Base-by-base conservation (phyloP, 2,329 filamentous ascomycete genomes). In the Rhinocladiella mackenziei region DNA sequence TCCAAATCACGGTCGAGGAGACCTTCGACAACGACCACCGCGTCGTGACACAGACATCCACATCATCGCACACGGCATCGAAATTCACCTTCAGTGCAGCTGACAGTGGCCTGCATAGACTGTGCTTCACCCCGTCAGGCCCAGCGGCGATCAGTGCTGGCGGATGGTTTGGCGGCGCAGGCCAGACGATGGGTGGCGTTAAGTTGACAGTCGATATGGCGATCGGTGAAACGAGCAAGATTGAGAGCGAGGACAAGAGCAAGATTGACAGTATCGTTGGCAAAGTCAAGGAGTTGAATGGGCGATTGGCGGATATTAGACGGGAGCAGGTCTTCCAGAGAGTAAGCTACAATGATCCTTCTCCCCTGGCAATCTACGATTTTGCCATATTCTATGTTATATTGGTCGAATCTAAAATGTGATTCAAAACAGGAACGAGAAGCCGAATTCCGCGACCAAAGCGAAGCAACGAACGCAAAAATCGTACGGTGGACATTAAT, bases 11-110 rank as follows among this genome's bases (percentile, higher is more conserved):
- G 11, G 91, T 97, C 45, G 89, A 96, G 58, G 92, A 98, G 74
- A 78, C 84, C 61, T 98, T 98, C 69, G 89, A 97, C 77, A 91
- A 94, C 68, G 84, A 97, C 74, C 92, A 98, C 78, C 89, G 89
- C 53, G 86, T 98, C 51, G 86, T 97, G 53, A 56, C 48, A 2
- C 56, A 58, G 30, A 55, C 52, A 13, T 86, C 83, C 55, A 88
- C 95, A 69, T 83, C 84, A 50, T 89, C 91, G 59, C 69, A 76
- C 30, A 70, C 79, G 49, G 72, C 77, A 31, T 89, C 92, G 57
- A 85, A 86, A 62, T 97, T 97, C 75, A 96, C 91, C 61, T 97
- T 98, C 77, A 89, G 83, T 56, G 87, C 92, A 39, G 86, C 88
- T 62, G 92, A 96, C 66, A 78, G 86, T n/a, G 92, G 92, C 65